A percentile compares a stretch with the other conserved stretches of the same genome.
Conservation (phyloP, 106 monocot genomes). For the Acanthochlamys bracteata region DNA sequence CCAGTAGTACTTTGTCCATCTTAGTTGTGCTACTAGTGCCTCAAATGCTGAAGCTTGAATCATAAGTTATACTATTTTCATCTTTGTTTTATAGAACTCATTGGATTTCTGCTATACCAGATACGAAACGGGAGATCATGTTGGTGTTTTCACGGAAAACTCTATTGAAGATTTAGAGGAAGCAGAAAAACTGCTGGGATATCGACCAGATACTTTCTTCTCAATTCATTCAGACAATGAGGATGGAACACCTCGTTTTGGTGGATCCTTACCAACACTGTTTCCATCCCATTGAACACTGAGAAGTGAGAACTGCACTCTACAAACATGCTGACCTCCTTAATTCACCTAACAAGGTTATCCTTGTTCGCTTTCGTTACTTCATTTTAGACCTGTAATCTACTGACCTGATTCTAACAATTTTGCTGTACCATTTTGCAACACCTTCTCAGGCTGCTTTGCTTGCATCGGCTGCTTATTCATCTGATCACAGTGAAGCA, state of each 20-base stretch:
- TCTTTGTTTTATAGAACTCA: not conserved
- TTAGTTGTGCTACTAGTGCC: too few species aligned
- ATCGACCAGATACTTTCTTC: conserved; percentile 66
- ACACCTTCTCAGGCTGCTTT: conserved; percentile 59
- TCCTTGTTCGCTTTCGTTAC: not conserved
- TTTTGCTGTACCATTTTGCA: not conserved
- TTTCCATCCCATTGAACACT: conserved; percentile 91
- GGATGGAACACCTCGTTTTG: conserved; percentile 70
- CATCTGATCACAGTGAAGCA: conserved; percentile 80
- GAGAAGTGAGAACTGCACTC: conserved; percentile 68
- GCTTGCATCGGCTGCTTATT: conserved; percentile 85
- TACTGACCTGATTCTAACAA: not conserved
- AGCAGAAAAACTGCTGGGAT: conserved; percentile 68
- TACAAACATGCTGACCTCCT: conserved; percentile 88
- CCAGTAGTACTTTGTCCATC: too few species aligned
- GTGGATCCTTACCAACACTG: conserved; percentile 55
- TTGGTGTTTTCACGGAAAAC: conserved; percentile 90
- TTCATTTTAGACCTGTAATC: not conserved
- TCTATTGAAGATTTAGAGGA: conserved; percentile 68
- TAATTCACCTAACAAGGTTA: conserved; percentile 90
- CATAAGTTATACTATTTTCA: not conserved
- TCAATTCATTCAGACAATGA: conserved; percentile 87
- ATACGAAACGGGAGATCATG: conserved; percentile 97
- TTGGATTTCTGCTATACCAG: conserved; percentile 17
- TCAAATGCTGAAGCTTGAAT: not conserved